These are phyloP conservation scores for Arthrobotrys entomopaga DNA, from an alignment of 2,329 filamentous ascomycete species.

Conservation along the genomic window DNA sequence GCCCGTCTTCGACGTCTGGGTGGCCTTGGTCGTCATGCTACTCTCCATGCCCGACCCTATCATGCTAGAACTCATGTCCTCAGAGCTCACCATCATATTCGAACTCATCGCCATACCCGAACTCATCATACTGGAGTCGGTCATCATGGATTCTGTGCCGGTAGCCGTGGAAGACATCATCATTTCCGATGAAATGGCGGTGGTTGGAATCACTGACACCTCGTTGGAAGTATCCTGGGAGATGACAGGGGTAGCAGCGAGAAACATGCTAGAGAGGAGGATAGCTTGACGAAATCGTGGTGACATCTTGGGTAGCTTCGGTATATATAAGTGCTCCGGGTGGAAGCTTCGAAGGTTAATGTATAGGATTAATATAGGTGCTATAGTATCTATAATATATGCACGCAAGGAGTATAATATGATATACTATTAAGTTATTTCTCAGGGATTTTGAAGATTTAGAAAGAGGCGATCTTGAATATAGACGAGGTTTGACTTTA, in stretches of 20 bases:
- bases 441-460: too few species aligned
- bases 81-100: neutral
- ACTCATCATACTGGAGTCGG: neutral
- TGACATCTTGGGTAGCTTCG: neutral
- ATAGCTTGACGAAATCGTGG: neutral
- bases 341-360: too few species aligned
- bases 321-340: too few species aligned
- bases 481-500: too few species aligned
- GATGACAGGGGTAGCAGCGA: neutral
- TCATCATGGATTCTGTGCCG: neutral
- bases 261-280: neutral
- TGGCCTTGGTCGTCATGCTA: neutral
- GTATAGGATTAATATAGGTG: too few species aligned
- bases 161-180: neutral
- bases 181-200: neutral
- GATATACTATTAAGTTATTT: too few species aligned
- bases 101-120: neutral
- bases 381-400: too few species aligned
- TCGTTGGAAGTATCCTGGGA: neutral
- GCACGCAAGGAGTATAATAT: too few species aligned
- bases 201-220: neutral
- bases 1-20: neutral
- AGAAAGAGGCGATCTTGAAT: too few species aligned
- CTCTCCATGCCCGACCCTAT: neutral
- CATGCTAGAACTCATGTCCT: neutral